A percentile compares a stretch with the other conserved stretches of the same genome.
Evolutionary conservation across 1,284 basidiomycete species (phyloP).

Genomic region (Leccinum fuscescens): DNA sequence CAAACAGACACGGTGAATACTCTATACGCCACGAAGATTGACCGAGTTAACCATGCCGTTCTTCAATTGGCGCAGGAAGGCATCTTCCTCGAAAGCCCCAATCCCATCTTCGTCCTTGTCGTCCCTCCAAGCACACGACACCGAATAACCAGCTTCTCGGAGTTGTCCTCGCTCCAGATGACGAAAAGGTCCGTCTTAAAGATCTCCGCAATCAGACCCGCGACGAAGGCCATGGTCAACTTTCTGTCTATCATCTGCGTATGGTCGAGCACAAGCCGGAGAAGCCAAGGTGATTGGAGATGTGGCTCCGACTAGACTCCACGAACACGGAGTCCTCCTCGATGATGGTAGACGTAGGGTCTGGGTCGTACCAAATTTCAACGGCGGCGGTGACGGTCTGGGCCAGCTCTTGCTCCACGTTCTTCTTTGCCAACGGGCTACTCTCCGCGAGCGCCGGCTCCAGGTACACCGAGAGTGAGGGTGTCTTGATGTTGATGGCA

Average conservation of each 20-base stretch:
- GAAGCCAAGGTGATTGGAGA: slow-evolving; percentile 94
- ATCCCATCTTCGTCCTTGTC: slow-evolving; percentile 87
- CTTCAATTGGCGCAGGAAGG: slow-evolving; percentile 95
- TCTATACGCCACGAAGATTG: slow-evolving; percentile 88
- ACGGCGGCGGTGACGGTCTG: slow-evolving; percentile 94
- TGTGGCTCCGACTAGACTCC: slow-evolving; percentile 89
- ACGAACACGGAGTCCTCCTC: slow-evolving; percentile 97
- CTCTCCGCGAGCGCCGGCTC: slow-evolving; percentile 69
- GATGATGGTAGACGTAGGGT: slow-evolving; percentile 90
- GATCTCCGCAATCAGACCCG: slow-evolving; percentile 89
- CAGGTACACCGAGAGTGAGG: slow-evolving; percentile 90
- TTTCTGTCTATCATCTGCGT: slow-evolving; percentile 98
- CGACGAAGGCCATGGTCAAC: slow-evolving; percentile 94
- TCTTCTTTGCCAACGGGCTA: slow-evolving; percentile 50
- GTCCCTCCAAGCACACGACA: slow-evolving; percentile 89
- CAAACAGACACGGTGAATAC: slow-evolving; percentile 93
- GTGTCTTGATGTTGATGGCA: slow-evolving; percentile 97
- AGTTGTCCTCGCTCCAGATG: slow-evolving; percentile 99
- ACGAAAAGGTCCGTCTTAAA: slow-evolving; percentile 98
- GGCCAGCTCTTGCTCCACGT: slow-evolving; percentile 85
- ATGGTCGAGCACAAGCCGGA: slow-evolving; percentile 95
- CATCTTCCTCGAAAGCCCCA: slow-evolving; percentile 84
- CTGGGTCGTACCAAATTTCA: slow-evolving; percentile 98
- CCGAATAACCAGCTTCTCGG: slow-evolving; percentile 95
- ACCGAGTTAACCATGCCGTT: slow-evolving; percentile 97